Evolutionary conservation across 768 basidiomycete species (phyloP).

Genomic region (Favolaschia claudopus): DNA sequence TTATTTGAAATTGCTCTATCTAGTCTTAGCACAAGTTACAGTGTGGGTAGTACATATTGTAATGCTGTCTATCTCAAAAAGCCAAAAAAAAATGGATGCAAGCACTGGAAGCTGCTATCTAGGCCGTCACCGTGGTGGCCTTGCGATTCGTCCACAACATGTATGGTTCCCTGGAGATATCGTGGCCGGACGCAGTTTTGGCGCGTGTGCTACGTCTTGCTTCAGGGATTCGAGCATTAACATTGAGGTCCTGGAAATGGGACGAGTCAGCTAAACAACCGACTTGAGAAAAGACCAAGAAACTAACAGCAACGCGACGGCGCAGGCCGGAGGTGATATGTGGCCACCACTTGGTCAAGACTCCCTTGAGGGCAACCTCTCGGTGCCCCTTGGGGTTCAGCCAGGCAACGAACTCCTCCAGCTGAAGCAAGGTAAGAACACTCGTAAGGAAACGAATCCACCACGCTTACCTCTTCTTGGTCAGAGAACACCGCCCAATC

Average conservation of each 20-base stretch:
- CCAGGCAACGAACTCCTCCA: conserved; percentile 88
- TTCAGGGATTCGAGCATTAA: conserved; percentile 75
- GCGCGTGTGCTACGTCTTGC: conserved; percentile 81
- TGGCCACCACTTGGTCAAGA: conserved; percentile 83
- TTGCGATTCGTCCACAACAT: conserved; percentile 90
- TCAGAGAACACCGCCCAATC: conserved; percentile 95
- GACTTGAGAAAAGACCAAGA: neutral
- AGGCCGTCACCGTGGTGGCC: conserved; percentile 53
- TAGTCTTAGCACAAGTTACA: neutral
- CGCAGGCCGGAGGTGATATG: conserved; percentile 83
- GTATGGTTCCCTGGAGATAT: conserved; percentile 81
- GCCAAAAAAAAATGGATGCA: conserved; percentile 18
- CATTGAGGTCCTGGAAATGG: conserved; percentile 66
- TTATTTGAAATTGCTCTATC: conserved; percentile 20
- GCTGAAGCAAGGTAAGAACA: conserved; percentile 49
- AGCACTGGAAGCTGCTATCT: conserved; percentile 30
- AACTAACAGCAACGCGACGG: conserved; percentile 75
- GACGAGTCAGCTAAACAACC: conserved; percentile 17
- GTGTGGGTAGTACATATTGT: conserved; percentile 21
- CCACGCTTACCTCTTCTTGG: conserved; percentile 77
- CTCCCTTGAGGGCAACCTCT: conserved; percentile 80
- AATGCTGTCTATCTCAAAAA: conserved; percentile 26
- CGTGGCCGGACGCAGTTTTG: conserved; percentile 63
- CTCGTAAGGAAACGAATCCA: neutral
- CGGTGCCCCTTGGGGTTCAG: conserved; percentile 91